Percentiles rank a stretch among this genome's conserved stretches.
phyloP scores from a whole-genome alignment of 2,329 filamentous ascomycete genomes.

The Hymenotorrendiella dingleyae region DNA sequence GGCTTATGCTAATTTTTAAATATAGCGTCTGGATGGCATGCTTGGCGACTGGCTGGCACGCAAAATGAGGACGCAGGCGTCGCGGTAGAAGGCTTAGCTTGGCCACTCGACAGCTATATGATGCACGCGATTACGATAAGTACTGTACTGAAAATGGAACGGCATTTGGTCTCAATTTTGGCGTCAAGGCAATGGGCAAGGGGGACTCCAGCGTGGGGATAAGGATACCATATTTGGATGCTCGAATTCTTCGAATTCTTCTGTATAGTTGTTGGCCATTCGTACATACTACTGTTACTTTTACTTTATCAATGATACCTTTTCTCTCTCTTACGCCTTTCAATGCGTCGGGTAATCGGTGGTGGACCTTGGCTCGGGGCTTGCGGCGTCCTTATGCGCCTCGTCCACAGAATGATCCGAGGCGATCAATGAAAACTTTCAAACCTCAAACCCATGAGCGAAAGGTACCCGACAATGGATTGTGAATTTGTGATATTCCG shows the following conservation, averaged over 20 bases:
- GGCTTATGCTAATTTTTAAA: constrained; percentile 14
- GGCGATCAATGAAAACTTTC: too few species aligned
- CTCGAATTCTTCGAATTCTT: constrained; percentile 9
- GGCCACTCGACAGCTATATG: constrained; percentile 24
- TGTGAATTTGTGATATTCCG: too few species aligned
- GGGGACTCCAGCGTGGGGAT: constrained; percentile 4
- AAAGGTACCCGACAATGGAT: too few species aligned
- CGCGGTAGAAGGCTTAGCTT: constrained; percentile 16
- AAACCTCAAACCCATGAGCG: too few species aligned
- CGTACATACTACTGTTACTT: too few species aligned
- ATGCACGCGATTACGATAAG: constrained; percentile 26
- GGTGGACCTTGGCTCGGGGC: too few species aligned
- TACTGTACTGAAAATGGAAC: constrained; percentile 9
- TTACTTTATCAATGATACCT: too few species aligned
- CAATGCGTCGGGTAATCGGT: too few species aligned
- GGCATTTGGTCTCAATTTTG: constrained; percentile 10
- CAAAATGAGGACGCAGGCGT: constrained; percentile 48
- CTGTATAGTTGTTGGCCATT: constrained; percentile 7
- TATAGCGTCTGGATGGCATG: constrained; percentile 75
- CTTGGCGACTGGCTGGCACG: constrained; percentile 74
- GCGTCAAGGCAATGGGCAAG: constrained; percentile 10
- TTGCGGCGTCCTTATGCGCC: too few species aligned
- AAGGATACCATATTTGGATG: constrained; percentile 19
- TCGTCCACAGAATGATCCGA: too few species aligned
- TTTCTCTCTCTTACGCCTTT: too few species aligned